These are phyloP conservation scores for Russula vinacea DNA, from an alignment of 768 basidiomycete genomes.

Conservation along the genomic window DNA sequence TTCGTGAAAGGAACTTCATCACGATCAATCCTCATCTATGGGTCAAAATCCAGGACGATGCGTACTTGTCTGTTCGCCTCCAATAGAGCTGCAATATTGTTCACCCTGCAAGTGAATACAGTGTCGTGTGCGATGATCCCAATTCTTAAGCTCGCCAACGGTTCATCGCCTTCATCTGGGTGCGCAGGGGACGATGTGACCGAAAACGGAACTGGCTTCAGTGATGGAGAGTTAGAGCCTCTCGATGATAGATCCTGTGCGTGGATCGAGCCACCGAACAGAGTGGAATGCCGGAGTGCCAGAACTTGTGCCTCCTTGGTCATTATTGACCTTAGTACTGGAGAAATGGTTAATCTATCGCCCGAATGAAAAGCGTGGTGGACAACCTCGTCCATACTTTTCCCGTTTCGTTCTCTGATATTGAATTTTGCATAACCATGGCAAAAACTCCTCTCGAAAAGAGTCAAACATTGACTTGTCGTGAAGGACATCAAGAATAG, in stretches of 20 bases:
- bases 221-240: constrained; percentile 30
- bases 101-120: constrained; percentile 61
- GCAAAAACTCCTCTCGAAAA: constrained; percentile 84
- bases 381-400: constrained; percentile 58
- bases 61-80: constrained; percentile 78
- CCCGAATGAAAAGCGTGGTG: constrained; percentile 4
- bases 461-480: constrained; percentile 74
- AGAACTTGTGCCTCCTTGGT: constrained; percentile 47
- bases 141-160: constrained; percentile 54
- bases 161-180: constrained; percentile 37
- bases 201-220: constrained; percentile 39
- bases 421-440: constrained; percentile 87
- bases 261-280: constrained; percentile 35
- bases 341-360: not conserved
- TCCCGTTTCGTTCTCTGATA: constrained; percentile 60
- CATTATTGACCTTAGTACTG: constrained; percentile 48
- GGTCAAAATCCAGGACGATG: constrained; percentile 11
- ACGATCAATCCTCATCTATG: constrained; percentile 28
- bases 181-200: constrained; percentile 47
- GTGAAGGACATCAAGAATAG: constrained; percentile 66
- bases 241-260: constrained; percentile 10
- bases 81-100: constrained; percentile 71
- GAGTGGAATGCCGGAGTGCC: constrained; percentile 60
- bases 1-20: constrained; percentile 50
- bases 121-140: constrained; percentile 59